A percentile compares a stretch with the other conserved stretches of the same genome.
These are phyloP conservation scores for Diplodia mutila DNA, from an alignment of 2,329 filamentous ascomycete genomes.

Conservation along the genomic window DNA sequence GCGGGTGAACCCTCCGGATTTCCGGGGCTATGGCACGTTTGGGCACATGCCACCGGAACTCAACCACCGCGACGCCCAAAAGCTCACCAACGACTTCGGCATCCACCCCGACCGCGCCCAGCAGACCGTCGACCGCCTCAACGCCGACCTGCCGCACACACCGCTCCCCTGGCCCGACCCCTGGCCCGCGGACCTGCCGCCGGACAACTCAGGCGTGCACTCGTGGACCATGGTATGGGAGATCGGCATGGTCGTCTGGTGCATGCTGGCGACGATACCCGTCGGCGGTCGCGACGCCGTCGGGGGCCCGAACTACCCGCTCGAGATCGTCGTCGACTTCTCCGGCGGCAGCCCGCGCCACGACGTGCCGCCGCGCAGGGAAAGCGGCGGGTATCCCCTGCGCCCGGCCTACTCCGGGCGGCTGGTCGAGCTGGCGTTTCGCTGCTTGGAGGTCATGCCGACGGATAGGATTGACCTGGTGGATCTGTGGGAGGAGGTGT, in stretches of 20 bases:
- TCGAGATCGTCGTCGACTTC: not conserved
- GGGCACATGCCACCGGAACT: not conserved
- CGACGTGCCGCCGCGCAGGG: not conserved
- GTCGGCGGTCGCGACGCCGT: not conserved
- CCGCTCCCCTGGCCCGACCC: not conserved
- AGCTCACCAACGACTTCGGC: not conserved
- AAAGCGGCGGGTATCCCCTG: not conserved
- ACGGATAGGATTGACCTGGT: not conserved
- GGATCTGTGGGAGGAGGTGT: not conserved
- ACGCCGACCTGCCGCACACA: not conserved
- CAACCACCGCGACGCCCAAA: no score
- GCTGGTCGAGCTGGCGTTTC: not conserved
- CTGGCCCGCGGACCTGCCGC: not conserved
- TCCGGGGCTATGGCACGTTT: not conserved
- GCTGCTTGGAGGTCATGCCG: not conserved
- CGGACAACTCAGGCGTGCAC: not conserved
- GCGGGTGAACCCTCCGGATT: not conserved
- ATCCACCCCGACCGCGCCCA: not conserved
- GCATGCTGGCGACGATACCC: not conserved
- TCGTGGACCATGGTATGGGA: conserved; percentile 4
- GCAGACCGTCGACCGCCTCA: not conserved
- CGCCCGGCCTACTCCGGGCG: not conserved
- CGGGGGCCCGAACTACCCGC: no score
- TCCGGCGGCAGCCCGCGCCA: not conserved
- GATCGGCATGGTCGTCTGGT: not conserved